Evolutionary conservation across 2,329 filamentous ascomycete species (phyloP).

Genomic region (Davidsoniella australis): DNA sequence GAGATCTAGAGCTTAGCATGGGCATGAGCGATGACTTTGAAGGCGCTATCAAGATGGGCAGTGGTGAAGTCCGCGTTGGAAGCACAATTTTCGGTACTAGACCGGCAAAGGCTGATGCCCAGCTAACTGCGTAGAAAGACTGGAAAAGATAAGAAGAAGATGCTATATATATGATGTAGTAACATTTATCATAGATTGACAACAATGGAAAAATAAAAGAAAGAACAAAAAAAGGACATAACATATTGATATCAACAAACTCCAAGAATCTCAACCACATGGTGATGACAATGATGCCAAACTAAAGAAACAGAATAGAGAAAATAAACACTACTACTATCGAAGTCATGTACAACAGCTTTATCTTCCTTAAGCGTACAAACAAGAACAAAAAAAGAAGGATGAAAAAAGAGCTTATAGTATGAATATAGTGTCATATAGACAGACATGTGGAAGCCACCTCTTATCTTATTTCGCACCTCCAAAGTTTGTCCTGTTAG

Average conservation of each 20-base stretch:
- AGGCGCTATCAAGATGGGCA: conserved; percentile 67
- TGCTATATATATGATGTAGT: neutral
- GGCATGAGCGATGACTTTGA: conserved; percentile 97
- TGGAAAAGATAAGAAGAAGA: neutral
- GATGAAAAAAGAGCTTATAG: neutral
- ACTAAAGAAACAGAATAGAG: neutral
- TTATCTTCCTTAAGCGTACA: neutral
- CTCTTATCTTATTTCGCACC: too few relatives aligned
- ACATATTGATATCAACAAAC: neutral
- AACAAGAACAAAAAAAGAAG: neutral
- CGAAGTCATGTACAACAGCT: too few relatives aligned
- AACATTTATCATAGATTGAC: neutral
- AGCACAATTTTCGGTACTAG: conserved; percentile 86
- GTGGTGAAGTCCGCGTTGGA: conserved; percentile 76
- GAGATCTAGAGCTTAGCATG: conserved; percentile 73
- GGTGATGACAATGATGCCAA: neutral
- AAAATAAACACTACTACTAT: neutral
- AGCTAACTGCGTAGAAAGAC: conserved; percentile 33
- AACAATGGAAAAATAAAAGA: conserved; percentile 1
- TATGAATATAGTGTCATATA: conserved; percentile 4
- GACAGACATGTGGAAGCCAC: too few relatives aligned
- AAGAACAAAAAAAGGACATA: neutral
- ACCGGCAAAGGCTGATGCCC: conserved; percentile 63
- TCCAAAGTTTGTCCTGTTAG: too few relatives aligned
- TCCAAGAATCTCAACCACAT: neutral